Conservation (phyloP, 257 asterid species). For the Echium plantagineum region DNA sequence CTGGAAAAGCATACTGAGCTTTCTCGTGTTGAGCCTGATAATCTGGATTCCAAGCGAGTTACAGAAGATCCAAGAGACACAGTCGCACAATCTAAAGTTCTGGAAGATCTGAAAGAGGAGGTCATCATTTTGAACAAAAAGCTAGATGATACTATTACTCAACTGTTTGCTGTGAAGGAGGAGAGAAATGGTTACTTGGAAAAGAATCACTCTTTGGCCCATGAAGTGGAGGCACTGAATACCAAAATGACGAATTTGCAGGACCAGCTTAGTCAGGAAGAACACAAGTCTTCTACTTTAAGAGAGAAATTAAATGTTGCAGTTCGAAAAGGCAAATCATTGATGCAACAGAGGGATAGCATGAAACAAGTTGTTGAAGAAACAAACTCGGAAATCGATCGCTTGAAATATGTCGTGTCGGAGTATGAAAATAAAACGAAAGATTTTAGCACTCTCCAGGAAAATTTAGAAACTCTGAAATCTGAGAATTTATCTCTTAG, state of each 20-base stretch:
- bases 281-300: constrained; percentile 61
- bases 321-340: constrained; percentile 83
- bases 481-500: constrained; percentile 50
- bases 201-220: constrained; percentile 41
- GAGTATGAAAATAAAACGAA: constrained; percentile 46
- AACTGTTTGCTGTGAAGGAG: constrained; percentile 49
- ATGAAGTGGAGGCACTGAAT: constrained; percentile 44
- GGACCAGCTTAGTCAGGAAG: constrained; percentile 65
- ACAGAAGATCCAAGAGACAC: constrained; percentile 25
- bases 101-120: constrained; percentile 34
- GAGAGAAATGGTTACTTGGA: constrained; percentile 41
- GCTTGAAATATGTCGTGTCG: constrained; percentile 42
- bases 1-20: constrained; percentile 44
- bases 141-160: constrained; percentile 37
- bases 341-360: constrained; percentile 82
- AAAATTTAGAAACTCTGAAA: constrained; percentile 47
- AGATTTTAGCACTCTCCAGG: constrained; percentile 39
- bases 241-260: constrained; percentile 49
- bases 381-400: constrained; percentile 51
- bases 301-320: constrained; percentile 88
- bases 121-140: constrained; percentile 21
- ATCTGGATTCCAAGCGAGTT: constrained; percentile 27
- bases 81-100: constrained; percentile 14
- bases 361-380: constrained; percentile 75
- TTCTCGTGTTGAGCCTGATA: constrained; percentile 23